Evolutionary conservation across 2,329 filamentous ascomycete species (phyloP).

Genomic region (Cladosporium oxysporum): DNA sequence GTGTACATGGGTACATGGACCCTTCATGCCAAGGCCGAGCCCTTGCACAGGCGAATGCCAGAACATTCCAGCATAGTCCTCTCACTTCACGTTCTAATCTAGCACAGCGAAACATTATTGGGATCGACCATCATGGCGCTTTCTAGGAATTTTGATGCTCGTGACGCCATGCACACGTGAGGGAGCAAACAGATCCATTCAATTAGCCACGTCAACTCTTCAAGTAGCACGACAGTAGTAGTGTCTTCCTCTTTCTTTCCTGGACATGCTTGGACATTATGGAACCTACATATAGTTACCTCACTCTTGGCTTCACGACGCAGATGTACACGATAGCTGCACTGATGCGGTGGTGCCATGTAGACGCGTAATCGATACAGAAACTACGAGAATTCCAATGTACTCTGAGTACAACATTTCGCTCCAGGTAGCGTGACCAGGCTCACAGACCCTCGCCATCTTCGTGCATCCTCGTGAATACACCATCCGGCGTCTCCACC

Average conservation of each 20-base stretch:
- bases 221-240: not conserved
- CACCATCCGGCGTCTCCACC: conserved; percentile 30
- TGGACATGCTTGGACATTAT: not conserved
- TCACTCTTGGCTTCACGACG: not conserved
- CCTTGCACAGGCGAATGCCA: not conserved
- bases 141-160: not conserved
- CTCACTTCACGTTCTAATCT: not conserved
- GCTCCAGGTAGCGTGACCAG: not conserved
- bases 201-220: not conserved
- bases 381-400: not conserved
- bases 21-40: not conserved
- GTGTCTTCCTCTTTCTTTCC: not conserved
- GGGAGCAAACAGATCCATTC: not conserved
- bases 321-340: not conserved
- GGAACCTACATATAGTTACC: not conserved
- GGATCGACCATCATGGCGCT: not conserved
- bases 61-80: not conserved
- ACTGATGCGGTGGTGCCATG: not conserved
- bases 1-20: not conserved
- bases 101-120: not conserved
- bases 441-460: not conserved
- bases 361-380: not conserved
- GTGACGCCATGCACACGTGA: not conserved
- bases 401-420: not conserved
- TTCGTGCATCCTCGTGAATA: conserved; percentile 19